A percentile compares a stretch with the other conserved stretches of the same genome.
Conservation (phyloP, 257 asterid genomes). For the Ballota nigra region DNA sequence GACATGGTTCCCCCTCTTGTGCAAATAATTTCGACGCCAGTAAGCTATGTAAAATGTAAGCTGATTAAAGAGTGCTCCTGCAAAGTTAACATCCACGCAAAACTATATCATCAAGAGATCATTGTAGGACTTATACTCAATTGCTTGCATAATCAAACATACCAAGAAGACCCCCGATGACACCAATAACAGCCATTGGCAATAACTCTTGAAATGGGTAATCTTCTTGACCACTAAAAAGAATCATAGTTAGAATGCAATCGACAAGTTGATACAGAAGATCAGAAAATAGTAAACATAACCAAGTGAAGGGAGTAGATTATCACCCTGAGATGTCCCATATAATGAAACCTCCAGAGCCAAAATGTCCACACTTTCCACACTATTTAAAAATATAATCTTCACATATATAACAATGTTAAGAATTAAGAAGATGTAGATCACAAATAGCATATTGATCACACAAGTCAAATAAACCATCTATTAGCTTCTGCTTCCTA, state of each 20-base stretch:
- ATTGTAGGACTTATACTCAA: slow-evolving; percentile 18
- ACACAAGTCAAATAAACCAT: no score
- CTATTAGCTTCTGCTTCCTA: no score
- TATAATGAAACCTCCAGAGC: slow-evolving; percentile 96
- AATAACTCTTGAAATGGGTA: slow-evolving; percentile 89
- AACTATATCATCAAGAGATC: slow-evolving; percentile 19
- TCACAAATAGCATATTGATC: no score
- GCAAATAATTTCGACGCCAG: slow-evolving; percentile 92
- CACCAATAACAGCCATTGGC: slow-evolving; percentile 98
- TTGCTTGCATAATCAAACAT: slow-evolving; percentile 25
- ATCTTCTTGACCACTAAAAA: slow-evolving; percentile 97
- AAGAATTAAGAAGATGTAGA: no score
- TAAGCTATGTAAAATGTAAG: slow-evolving; percentile 78
- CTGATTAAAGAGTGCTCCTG: slow-evolving; percentile 97
- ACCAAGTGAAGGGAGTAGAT: slow-evolving; percentile 33
- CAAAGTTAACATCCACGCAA: slow-evolving; percentile 16
- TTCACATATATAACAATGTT: no score
- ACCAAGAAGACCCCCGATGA: slow-evolving; percentile 98
- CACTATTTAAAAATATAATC: no score
- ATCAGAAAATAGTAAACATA: slow-evolving; percentile 12
- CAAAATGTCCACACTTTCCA: slow-evolving; percentile 99
- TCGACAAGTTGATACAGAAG: slow-evolving; percentile 16
- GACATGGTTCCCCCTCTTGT: slow-evolving; percentile 83
- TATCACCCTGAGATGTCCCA: slow-evolving; percentile 93
- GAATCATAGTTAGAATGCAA: slow-evolving; percentile 36